Conservation (phyloP, 768 basidiomycete genomes). For the Coprinopsis marcescibilis region DNA sequence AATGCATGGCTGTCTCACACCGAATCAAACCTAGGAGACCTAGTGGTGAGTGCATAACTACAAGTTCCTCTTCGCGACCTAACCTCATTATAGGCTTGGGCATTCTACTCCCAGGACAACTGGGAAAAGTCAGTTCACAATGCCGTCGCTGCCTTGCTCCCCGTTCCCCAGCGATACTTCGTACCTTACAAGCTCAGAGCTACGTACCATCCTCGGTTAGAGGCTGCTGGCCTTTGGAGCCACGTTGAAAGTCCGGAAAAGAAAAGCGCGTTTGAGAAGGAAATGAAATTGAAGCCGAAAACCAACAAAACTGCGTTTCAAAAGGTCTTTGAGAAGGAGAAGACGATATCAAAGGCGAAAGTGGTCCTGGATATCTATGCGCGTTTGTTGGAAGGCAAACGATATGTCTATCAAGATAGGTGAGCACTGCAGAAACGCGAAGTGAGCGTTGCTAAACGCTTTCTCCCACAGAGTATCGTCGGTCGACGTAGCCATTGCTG, state of each 20-base stretch:
- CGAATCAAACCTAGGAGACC: slow-evolving; percentile 59
- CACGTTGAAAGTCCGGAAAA: slow-evolving; percentile 25
- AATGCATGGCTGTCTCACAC: slow-evolving; percentile 63
- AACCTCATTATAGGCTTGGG: slow-evolving; percentile 43
- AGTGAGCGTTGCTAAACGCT: no score
- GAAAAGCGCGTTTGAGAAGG: slow-evolving; percentile 36
- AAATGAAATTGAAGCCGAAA: slow-evolving; percentile 21
- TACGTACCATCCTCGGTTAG: slow-evolving; percentile 49
- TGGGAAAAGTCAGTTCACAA: slow-evolving; percentile 54
- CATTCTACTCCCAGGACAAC: slow-evolving; percentile 60
- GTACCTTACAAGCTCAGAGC: slow-evolving; percentile 59
- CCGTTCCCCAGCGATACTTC: slow-evolving; percentile 70
- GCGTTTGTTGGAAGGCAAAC: slow-evolving; percentile 43
- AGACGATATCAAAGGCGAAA: slow-evolving; percentile 58
- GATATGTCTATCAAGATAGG: slow-evolving; percentile 49
- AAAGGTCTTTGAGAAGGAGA: slow-evolving; percentile 58
- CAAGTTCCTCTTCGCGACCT: background rate
- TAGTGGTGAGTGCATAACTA: slow-evolving; percentile 48
- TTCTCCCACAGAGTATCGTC: slow-evolving; percentile 52
- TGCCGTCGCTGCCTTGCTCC: slow-evolving; percentile 49
- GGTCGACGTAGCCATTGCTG: slow-evolving; percentile 61
- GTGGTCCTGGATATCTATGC: slow-evolving; percentile 52
- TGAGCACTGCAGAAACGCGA: no score
- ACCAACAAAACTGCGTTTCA: slow-evolving; percentile 34
- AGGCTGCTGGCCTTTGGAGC: slow-evolving; percentile 61